A percentile compares a stretch with the other conserved stretches of the same genome.
These are phyloP conservation scores for Pterocarpus macrocarpus DNA, from an alignment of 306 rosid genomes.

Conservation along the genomic window DNA sequence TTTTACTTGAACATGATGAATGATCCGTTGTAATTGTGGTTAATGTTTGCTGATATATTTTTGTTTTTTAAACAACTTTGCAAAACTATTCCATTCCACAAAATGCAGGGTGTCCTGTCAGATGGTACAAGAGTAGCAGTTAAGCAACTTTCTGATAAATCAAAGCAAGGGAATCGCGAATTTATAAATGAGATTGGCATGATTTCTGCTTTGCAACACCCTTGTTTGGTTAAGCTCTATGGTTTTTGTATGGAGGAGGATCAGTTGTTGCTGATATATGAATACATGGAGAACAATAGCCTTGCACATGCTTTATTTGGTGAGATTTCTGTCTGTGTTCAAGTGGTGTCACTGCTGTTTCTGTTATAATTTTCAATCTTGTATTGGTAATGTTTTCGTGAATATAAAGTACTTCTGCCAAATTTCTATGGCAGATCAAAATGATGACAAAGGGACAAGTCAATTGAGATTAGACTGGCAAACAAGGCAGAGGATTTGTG, in stretches of 20 bases:
- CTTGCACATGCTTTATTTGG: constrained; percentile 67
- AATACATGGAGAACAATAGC: constrained; percentile 69
- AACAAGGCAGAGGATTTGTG: constrained; percentile 58
- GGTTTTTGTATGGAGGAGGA: constrained; percentile 66
- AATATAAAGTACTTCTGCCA: too few relatives aligned
- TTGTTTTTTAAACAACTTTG: too few relatives aligned
- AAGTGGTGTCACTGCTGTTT: neutral
- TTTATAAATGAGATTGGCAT: constrained; percentile 67
- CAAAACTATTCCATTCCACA: too few relatives aligned
- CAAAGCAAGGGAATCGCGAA: constrained; percentile 67
- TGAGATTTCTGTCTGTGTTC: constrained; percentile 7
- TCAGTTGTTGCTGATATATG: constrained; percentile 61
- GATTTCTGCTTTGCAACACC: constrained; percentile 67
- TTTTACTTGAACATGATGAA: too few relatives aligned
- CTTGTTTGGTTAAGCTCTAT: constrained; percentile 61
- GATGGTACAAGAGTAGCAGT: constrained; percentile 58
- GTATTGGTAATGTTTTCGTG: too few relatives aligned
- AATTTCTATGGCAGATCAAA: too few relatives aligned
- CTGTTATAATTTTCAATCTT: too few relatives aligned
- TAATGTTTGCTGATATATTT: too few relatives aligned
- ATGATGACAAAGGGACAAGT: too few relatives aligned
- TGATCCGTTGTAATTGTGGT: too few relatives aligned
- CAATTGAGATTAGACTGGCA: constrained; percentile 53
- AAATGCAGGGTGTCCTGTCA: constrained; percentile 53
- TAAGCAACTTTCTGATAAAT: constrained; percentile 60